Evolutionary conservation across 2,329 filamentous ascomycete genomes (phyloP).

Genomic region (Penicillium digitatum): DNA sequence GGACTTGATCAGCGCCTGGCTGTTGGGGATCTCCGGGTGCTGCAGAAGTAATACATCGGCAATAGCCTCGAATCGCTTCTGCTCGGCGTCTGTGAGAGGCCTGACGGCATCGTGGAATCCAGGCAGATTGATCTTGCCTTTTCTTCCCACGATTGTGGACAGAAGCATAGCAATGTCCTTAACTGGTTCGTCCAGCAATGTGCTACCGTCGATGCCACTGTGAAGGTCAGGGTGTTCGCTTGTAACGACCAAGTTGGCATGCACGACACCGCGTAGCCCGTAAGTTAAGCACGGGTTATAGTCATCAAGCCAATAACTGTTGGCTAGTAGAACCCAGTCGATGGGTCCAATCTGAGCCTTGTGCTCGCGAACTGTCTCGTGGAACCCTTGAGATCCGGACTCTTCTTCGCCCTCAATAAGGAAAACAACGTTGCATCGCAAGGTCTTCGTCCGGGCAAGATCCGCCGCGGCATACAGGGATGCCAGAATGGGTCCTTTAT

Average conservation of each 20-base stretch:
- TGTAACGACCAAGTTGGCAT: constrained; percentile 84
- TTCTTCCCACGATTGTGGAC: constrained; percentile 72
- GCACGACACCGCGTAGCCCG: constrained; percentile 85
- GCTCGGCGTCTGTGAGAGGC: constrained; percentile 69
- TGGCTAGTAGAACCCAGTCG: constrained; percentile 91
- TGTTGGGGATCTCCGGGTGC: constrained; percentile 61
- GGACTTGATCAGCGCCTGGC: constrained; percentile 71
- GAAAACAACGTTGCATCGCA: constrained; percentile 87
- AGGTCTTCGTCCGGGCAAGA: constrained; percentile 72
- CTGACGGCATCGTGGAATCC: constrained; percentile 84
- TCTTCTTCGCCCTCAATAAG: constrained; percentile 97
- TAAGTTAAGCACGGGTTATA: constrained; percentile 94
- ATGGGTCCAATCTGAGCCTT: constrained; percentile 83
- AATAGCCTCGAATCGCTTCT: constrained; percentile 78
- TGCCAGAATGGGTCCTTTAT: constrained; percentile 93
- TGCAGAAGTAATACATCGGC: constrained; percentile 69
- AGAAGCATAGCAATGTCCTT: constrained; percentile 85
- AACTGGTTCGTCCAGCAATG: constrained; percentile 82
- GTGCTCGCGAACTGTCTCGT: constrained; percentile 72
- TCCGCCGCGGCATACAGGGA: constrained; percentile 92
- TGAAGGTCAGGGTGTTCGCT: constrained; percentile 85
- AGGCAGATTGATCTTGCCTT: constrained; percentile 78
- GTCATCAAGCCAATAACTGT: constrained; percentile 98
- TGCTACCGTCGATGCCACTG: constrained; percentile 93
- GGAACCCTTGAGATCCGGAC: constrained; percentile 85